Percentiles rank a stretch among this genome's conserved stretches.
Conservation (phyloP, 495 filamentous ascomycete species). For the Pyronema omphalodes region DNA sequence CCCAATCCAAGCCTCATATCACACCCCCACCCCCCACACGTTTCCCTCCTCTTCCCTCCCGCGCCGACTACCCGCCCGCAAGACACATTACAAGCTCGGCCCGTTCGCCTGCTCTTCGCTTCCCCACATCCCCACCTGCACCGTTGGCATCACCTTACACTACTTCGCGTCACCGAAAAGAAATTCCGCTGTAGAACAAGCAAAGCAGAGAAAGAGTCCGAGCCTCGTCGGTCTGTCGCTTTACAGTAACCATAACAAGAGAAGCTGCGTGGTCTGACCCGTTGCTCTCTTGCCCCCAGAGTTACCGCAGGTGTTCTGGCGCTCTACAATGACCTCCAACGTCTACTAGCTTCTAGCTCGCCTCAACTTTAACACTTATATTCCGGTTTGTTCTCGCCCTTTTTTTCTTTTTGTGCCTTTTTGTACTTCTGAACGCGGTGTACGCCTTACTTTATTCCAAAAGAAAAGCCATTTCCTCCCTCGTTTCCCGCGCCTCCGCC, state of each 20-base stretch:
- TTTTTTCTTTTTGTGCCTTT: conserved; percentile 2
- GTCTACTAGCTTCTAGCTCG: conserved; percentile 10
- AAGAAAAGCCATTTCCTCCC: not conserved
- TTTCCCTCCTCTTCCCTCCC: too few species aligned
- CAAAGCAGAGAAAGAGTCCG: not conserved
- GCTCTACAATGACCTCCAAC: conserved; percentile 21
- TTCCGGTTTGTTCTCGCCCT: conserved; percentile 18
- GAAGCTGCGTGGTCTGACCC: not conserved
- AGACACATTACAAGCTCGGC: not conserved
- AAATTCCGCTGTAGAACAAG: not conserved
- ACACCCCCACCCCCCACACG: too few species aligned
- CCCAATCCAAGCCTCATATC: too few species aligned
- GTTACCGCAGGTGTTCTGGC: conserved; percentile 6
- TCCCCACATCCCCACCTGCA: not conserved
- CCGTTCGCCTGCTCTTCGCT: not conserved
- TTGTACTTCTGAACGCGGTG: not conserved
- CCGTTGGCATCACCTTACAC: not conserved
- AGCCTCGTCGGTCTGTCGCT: not conserved
- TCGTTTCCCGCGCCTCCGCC: not conserved
- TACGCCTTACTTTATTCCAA: not conserved
- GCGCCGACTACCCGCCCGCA: too few species aligned
- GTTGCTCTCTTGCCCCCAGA: not conserved
- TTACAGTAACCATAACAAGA: not conserved
- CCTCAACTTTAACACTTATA: conserved; percentile 3
- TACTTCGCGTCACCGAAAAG: not conserved